Base-by-base conservation (phyloP, 164 flowering plant species). In the Chimonanthus praecox region DNA sequence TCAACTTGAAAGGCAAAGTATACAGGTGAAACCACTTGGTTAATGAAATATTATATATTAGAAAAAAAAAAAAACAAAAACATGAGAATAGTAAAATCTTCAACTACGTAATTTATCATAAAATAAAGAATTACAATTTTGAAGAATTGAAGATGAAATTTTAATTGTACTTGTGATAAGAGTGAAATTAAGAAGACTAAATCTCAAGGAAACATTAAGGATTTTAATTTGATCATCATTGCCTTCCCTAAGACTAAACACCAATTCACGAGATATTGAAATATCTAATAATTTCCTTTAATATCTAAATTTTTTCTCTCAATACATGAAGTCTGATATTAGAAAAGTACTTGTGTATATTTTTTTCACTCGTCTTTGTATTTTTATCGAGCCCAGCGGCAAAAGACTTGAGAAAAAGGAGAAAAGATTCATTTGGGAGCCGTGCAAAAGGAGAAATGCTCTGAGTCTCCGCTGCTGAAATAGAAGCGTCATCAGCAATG, bases 401-500 rank as follows among this genome's bases (percentile, higher is more conserved):
- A 9, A n/a, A 63, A 63, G 43, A 9, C 7, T 8, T 3, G 18
- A n/a, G 8, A 21, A 18, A 61, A 18, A 18, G 43, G 64, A 9
- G 21, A 61, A 61, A 33, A 11, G 16, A 5, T 16, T 16, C 16
- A 15, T 61, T 61, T 16, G 21, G 64, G 6, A 4, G 16, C 33
- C 11, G 16, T 6, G 4, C 48, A 15, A 63, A 65, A 45, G 68
- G 44, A 15, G 15, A 65, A 65, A 65, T 45, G n/a, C 15, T 43
- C 47, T n/a, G 1, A 33, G 33, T 33, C 33, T 33, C 33, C 33
- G 33, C 33, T 33, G 48, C 10, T 8, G 48, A 65, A 65, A 65
- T 43, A 65, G 68, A 65, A 43, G 47, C 68, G 44, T 65, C 68
- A 65, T 65, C 44, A 8, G 68, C 45, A 65, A 65, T 44, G 47